Evolutionary conservation across 345 rosid genomes (phyloP).

Genomic region (Citrus hindsii): DNA sequence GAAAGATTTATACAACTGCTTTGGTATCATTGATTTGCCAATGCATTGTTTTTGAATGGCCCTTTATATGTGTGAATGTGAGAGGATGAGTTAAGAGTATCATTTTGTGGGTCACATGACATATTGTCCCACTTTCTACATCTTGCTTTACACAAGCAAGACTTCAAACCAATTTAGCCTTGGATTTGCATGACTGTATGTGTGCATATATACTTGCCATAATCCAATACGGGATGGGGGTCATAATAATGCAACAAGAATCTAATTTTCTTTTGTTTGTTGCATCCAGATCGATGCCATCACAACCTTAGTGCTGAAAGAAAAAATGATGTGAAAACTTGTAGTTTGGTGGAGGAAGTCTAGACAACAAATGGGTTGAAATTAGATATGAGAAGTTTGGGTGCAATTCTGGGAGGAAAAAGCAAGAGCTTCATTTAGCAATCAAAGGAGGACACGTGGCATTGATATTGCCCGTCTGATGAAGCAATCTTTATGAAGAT

Average conservation of each 20-base stretch:
- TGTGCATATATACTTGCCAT: background rate
- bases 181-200: slow-evolving; percentile 7
- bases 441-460: background rate
- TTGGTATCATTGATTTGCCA: slow-evolving; percentile 33
- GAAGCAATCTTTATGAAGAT: background rate
- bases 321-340: background rate
- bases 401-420: slow-evolving; percentile 23
- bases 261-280: background rate
- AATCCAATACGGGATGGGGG: too few relatives aligned
- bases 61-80: slow-evolving; percentile 30
- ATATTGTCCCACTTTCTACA: slow-evolving; percentile 29
- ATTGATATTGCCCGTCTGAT: slow-evolving; percentile 1
- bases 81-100: slow-evolving; percentile 15
- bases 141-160: slow-evolving; percentile 20
- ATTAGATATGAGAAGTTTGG: background rate
- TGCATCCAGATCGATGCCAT: background rate
- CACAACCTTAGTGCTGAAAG: background rate
- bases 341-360: slow-evolving; percentile 21
- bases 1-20: background rate
- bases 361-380: slow-evolving; percentile 15
- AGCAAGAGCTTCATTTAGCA: slow-evolving; percentile 21
- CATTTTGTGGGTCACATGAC: slow-evolving; percentile 29
- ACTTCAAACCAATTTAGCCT: slow-evolving; percentile 10
- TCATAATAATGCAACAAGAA: too few relatives aligned
- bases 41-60: slow-evolving; percentile 37